Evolutionary conservation across 164 flowering plant species (phyloP).

Genomic region (Nymphaea colorata): DNA sequence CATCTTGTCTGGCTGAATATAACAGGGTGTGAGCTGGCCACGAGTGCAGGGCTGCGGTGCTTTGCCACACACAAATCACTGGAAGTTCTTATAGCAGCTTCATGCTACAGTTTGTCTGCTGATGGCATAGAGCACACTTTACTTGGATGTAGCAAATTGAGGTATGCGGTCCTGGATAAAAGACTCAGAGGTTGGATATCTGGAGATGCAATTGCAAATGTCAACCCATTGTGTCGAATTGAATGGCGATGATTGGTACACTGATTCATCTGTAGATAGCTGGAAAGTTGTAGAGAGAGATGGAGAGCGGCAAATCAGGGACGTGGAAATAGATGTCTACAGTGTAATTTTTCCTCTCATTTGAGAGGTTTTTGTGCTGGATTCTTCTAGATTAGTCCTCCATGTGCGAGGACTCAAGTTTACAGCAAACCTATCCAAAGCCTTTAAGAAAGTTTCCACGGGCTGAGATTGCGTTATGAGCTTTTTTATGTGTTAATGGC

Average conservation of each 20-base stretch:
- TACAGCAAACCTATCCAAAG: no score
- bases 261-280: no score
- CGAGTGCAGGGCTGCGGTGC: constrained; percentile 5
- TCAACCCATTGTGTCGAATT: constrained; percentile 3
- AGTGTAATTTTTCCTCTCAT: no score
- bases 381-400: no score
- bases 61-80: constrained; percentile 4
- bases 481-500: no score
- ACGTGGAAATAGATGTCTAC: no score
- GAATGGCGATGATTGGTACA: constrained; percentile 2
- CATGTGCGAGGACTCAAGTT: no score
- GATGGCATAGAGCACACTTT: constrained; percentile 8
- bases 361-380: no score
- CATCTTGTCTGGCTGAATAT: constrained; percentile 3
- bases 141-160: constrained; percentile 8
- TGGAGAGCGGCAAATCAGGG: no score
- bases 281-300: no score
- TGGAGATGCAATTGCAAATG: neutral
- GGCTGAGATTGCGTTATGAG: no score
- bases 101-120: constrained; percentile 6
- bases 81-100: constrained; percentile 4
- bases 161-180: constrained; percentile 6
- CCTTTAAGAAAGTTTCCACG: no score
- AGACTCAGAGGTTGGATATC: constrained; percentile 10
- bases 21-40: constrained; percentile 8